Conservation (phyloP, 108 stramenopile genomes). For the Stephanodiscus triporus region DNA sequence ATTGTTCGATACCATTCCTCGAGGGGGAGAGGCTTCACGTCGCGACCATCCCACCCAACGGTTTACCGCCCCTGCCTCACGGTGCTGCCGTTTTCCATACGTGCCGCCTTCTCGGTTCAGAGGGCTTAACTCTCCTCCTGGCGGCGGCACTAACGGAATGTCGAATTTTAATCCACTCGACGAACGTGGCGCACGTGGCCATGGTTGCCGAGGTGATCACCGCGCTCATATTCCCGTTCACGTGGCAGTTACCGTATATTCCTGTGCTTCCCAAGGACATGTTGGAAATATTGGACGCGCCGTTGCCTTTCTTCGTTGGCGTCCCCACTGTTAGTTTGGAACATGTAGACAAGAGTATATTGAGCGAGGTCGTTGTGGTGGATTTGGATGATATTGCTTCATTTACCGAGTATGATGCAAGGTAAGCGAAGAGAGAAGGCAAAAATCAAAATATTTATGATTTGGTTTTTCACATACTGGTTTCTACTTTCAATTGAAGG, state of each 20-base stretch:
- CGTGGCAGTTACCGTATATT: slow-evolving; percentile 86
- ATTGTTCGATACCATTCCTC: slow-evolving; percentile 86
- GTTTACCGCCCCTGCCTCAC: slow-evolving; percentile 82
- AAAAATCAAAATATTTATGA: not conserved
- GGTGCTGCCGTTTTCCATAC: slow-evolving; percentile 70
- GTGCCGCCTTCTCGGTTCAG: slow-evolving; percentile 79
- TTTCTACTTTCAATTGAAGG: slow-evolving; percentile 9
- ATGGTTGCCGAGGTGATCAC: slow-evolving; percentile 89
- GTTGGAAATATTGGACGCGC: slow-evolving; percentile 87
- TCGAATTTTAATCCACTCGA: slow-evolving; percentile 83
- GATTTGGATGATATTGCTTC: slow-evolving; percentile 80
- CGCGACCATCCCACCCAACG: slow-evolving; percentile 64
- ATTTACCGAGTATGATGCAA: slow-evolving; percentile 55
- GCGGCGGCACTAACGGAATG: slow-evolving; percentile 86
- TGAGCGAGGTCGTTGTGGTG: slow-evolving; percentile 85
- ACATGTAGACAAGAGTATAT: slow-evolving; percentile 58
- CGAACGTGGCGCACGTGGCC: slow-evolving; percentile 78
- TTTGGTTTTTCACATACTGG: slow-evolving; percentile 1
- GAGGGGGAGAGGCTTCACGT: slow-evolving; percentile 76
- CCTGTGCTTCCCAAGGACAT: slow-evolving; percentile 81
- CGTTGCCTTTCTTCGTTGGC: slow-evolving; percentile 81
- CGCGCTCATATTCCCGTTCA: slow-evolving; percentile 85
- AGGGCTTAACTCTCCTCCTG: slow-evolving; percentile 76
- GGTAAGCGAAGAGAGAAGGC: slow-evolving; percentile 27
- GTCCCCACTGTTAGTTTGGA: slow-evolving; percentile 68